phyloP scores from a whole-genome alignment of 2,329 filamentous ascomycete species.

The Pseudogymnoascus sp. region DNA sequence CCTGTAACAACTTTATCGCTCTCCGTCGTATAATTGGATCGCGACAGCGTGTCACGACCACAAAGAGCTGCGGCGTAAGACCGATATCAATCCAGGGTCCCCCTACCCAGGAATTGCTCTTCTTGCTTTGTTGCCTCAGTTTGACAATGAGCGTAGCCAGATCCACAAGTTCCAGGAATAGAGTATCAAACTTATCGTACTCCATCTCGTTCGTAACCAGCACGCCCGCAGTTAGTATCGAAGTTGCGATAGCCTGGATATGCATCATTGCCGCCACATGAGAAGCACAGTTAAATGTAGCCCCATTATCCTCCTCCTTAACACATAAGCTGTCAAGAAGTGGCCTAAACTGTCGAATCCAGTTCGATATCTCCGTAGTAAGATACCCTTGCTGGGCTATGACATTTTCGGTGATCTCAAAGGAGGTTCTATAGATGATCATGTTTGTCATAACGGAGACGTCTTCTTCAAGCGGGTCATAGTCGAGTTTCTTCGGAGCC shows the following conservation, averaged over 20 bases:
- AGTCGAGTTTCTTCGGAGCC: neutral
- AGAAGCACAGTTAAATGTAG: constrained; percentile 11
- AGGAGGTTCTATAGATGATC: neutral
- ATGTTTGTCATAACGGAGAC: neutral
- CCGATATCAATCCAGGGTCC: constrained; percentile 20
- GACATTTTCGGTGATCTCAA: constrained; percentile 11
- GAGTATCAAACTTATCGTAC: constrained; percentile 16
- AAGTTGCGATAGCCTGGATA: constrained; percentile 16
- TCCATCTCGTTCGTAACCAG: constrained; percentile 18
- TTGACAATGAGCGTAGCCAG: constrained; percentile 14
- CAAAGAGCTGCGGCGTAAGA: constrained; percentile 18
- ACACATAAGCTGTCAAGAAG: constrained; percentile 13
- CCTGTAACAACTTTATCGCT: constrained; percentile 16
- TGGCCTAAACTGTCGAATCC: constrained; percentile 18
- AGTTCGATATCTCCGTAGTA: constrained; percentile 16
- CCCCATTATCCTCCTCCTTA: constrained; percentile 6
- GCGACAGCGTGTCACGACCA: constrained; percentile 17
- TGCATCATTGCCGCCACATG: constrained; percentile 15
- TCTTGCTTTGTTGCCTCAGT: constrained; percentile 9
- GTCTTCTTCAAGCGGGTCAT: neutral
- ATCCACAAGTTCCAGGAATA: constrained; percentile 15
- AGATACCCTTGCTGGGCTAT: constrained; percentile 17
- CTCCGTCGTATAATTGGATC: constrained; percentile 19
- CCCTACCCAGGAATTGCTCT: constrained; percentile 14
- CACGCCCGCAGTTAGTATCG: constrained; percentile 14